Conservation (phyloP, 192 early-diverging fungal genomes). For the Irineochytrium annulatum region DNA sequence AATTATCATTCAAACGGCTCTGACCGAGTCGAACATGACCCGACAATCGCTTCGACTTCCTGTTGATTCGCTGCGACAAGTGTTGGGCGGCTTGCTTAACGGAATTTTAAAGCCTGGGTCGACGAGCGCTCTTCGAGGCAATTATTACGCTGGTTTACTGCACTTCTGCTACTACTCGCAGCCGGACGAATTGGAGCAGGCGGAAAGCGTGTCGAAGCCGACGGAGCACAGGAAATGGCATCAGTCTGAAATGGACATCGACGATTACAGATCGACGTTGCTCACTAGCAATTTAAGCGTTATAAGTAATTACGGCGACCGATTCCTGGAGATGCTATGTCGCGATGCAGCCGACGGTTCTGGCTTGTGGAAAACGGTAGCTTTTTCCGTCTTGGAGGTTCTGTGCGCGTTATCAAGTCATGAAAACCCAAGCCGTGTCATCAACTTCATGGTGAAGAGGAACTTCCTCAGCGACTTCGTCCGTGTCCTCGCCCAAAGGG, state of each 20-base stretch:
- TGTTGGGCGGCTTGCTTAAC: constrained; percentile 49
- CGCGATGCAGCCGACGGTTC: constrained; percentile 80
- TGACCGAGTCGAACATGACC: background rate
- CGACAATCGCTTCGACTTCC: constrained; percentile 19
- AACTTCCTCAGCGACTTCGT: constrained; percentile 51
- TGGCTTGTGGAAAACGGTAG: constrained; percentile 79
- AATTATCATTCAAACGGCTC: constrained; percentile 44
- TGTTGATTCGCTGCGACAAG: constrained; percentile 32
- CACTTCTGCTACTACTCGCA: constrained; percentile 65
- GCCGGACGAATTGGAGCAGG: constrained; percentile 17
- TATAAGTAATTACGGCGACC: constrained; percentile 52
- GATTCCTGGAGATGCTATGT: constrained; percentile 68
- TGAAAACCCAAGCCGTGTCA: constrained; percentile 22
- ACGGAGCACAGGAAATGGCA: background rate
- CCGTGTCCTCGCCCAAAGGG: constrained; percentile 27
- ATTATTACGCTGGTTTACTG: constrained; percentile 74
- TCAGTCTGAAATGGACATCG: background rate
- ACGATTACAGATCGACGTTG: constrained; percentile 9
- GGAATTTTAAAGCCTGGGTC: constrained; percentile 57
- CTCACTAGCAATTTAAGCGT: constrained; percentile 19
- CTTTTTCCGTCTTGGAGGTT: constrained; percentile 72
- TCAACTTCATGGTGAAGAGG: constrained; percentile 36
- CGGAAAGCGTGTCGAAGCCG: background rate
- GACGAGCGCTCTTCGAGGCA: constrained; percentile 63
- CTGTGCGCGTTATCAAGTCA: constrained; percentile 43